A percentile compares a stretch with the other conserved stretches of the same genome.
These are phyloP conservation scores for Populus deltoides DNA, from an alignment of 345 rosid species.

Conservation along the genomic window DNA sequence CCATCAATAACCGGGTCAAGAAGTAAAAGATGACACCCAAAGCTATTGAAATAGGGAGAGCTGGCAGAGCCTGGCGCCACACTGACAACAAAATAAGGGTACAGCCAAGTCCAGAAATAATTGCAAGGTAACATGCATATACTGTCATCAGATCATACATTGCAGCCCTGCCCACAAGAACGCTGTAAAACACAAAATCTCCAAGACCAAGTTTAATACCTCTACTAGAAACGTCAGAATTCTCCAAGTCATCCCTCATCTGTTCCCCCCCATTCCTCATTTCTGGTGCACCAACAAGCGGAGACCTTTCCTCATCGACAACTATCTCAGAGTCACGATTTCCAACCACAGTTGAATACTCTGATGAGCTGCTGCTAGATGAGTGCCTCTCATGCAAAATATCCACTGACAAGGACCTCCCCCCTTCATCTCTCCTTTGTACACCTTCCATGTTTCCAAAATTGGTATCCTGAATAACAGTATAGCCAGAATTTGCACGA, in stretches of 20 bases:
- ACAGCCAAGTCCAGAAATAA: slow-evolving; percentile 95
- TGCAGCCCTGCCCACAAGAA: slow-evolving; percentile 97
- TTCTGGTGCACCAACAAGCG: slow-evolving; percentile 61
- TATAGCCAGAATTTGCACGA: slow-evolving; percentile 25
- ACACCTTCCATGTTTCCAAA: slow-evolving; percentile 32
- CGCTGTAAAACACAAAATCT: slow-evolving; percentile 96
- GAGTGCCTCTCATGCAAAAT: slow-evolving; percentile 38
- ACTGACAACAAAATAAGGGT: slow-evolving; percentile 88
- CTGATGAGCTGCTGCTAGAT: slow-evolving; percentile 47
- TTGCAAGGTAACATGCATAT: slow-evolving; percentile 92
- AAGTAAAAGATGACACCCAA: slow-evolving; percentile 86
- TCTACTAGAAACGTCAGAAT: slow-evolving; percentile 21
- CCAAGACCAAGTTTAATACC: slow-evolving; percentile 96
- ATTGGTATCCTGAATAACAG: slow-evolving; percentile 26
- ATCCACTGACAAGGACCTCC: slow-evolving; percentile 48
- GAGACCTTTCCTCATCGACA: slow-evolving; percentile 73
- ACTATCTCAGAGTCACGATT: slow-evolving; percentile 39
- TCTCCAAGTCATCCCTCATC: slow-evolving; percentile 28
- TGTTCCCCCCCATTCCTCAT: slow-evolving; percentile 41
- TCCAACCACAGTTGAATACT: slow-evolving; percentile 45
- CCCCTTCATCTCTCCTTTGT: slow-evolving; percentile 41
- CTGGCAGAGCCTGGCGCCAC: slow-evolving; percentile 79
- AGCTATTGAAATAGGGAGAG: slow-evolving; percentile 88
- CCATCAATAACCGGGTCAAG: slow-evolving; percentile 88
- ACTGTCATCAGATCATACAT: slow-evolving; percentile 99